Percentiles rank a stretch among this genome's conserved stretches.
Conservation (phyloP, 805 yeast genomes). For the Candida boleticola region DNA sequence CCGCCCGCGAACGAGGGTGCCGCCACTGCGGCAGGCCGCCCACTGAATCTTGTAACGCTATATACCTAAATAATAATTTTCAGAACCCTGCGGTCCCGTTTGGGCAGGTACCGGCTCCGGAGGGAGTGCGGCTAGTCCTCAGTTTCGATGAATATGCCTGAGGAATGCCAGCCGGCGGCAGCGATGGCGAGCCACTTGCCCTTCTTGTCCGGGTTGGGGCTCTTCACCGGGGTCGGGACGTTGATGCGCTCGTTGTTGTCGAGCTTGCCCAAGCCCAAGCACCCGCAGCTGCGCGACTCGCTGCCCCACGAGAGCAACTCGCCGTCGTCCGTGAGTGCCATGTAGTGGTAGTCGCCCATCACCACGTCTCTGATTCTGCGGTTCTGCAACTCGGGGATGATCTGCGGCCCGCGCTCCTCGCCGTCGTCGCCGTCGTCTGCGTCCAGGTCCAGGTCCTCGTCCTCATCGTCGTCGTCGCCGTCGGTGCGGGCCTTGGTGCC, state of each 20-base stretch:
- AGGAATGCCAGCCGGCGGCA: constrained; percentile 82
- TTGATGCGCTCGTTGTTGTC: constrained; percentile 13
- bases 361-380: constrained; percentile 53
- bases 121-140: too few species aligned
- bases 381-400: constrained; percentile 44
- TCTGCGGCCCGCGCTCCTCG: constrained; percentile 19
- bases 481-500: constrained; percentile 27
- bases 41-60: too few species aligned
- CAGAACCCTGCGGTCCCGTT: too few species aligned
- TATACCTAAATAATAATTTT: too few species aligned
- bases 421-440: constrained; percentile 6
- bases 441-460: constrained; percentile 4
- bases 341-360: constrained; percentile 69
- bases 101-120: too few species aligned
- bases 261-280: constrained; percentile 57
- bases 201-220: constrained; percentile 33
- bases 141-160: constrained; percentile 46
- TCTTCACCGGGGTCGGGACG: constrained; percentile 22
- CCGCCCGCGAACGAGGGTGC: too few species aligned
- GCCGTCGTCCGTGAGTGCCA: constrained; percentile 63
- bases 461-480: constrained; percentile 10
- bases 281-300: constrained; percentile 62
- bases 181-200: constrained; percentile 58
- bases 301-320: constrained; percentile 64
- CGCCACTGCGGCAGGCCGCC: too few species aligned